Evolutionary conservation across 1,139 yeast species (phyloP).

Genomic region (Lodderomyces pseudojiufengensis): DNA sequence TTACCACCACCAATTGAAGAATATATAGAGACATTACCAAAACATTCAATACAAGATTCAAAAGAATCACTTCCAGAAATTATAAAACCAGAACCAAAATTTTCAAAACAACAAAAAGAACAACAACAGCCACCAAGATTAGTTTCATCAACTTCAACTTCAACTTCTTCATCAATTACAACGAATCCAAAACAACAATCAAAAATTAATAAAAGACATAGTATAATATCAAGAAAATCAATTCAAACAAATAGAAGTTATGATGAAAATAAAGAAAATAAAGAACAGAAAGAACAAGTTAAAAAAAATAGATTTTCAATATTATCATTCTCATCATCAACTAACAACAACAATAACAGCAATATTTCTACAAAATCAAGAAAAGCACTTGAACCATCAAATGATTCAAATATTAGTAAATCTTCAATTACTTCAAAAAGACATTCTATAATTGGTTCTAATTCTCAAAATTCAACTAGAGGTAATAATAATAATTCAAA

Average conservation of each 20-base stretch:
- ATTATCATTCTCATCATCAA: constrained; percentile 45
- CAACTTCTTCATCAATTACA: background rate
- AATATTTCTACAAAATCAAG: constrained; percentile 15
- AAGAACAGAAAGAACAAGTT: constrained; percentile 32
- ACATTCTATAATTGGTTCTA: constrained; percentile 9
- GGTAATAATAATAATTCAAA: background rate
- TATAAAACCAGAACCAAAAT: background rate
- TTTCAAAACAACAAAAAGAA: too few species aligned
- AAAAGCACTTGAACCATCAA: constrained; percentile 42
- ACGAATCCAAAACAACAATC: too few species aligned
- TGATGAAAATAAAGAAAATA: constrained; percentile 16
- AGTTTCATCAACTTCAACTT: too few species aligned
- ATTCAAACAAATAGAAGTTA: background rate
- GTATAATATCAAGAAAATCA: constrained; percentile 6
- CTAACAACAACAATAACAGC: constrained; percentile 25
- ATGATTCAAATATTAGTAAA: constrained; percentile 24
- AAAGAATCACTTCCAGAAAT: background rate
- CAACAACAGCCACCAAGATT: too few species aligned
- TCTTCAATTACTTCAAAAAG: constrained; percentile 14
- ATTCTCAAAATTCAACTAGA: background rate
- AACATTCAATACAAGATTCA: background rate
- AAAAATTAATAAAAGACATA: constrained; percentile 10
- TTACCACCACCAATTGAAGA: constrained; percentile 12
- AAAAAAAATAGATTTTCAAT: constrained; percentile 51
- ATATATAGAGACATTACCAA: constrained; percentile 10